Evolutionary conservation across 2,329 filamentous ascomycete genomes (phyloP), one percentile per base, ranked within the genome.

Genomic region (Pseudogymnoascus pannorum): DNA sequence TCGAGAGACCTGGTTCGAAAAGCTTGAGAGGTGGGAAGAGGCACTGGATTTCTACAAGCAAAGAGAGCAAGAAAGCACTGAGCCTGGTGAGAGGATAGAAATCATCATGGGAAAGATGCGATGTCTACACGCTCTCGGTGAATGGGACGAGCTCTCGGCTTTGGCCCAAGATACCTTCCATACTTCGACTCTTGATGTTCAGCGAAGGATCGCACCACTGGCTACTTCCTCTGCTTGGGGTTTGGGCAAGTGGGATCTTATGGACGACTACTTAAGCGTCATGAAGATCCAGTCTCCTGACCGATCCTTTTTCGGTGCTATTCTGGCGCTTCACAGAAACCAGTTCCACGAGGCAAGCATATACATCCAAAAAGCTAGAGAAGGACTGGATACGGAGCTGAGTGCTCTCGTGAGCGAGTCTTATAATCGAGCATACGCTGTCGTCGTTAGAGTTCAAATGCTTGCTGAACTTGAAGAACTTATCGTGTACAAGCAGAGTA

Each of bases 51-150:
- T 94, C 57, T 97, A 97, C 71, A 90, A 94, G 69, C 87, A 91
- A 71, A 88, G 93, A 48, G 93, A 97, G 69, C 76, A 79, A 59
- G 87, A 91, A 66, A 84, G 87, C 64, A 80, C 80, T 9, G 77
- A 79, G 36, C 91, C 92, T 0, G 91, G 97, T 62, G 93, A 97
- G 60, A 92, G 91, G 0, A 91, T 99, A 64, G 94, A 97, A 63
- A 91, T 99, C 60, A 92, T 96, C 33, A 97, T 99, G 92, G 94
- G 94, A 67, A 99, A 99, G 76, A 99, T 99, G 94, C 87, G 94
- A 57, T 99, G 94, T 80, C 78, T 97, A 65, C 94, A 99, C 72
- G 95, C 94, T 7, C 81, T 99, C 35, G 94, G 94, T 64, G 94
- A 99, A 74, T 99, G 94, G 94, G 95, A 97, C 67, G 86, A 91